These are phyloP conservation scores for Tolypocladium endophyticum DNA, from an alignment of 2,329 filamentous ascomycete genomes.

Conservation along the genomic window DNA sequence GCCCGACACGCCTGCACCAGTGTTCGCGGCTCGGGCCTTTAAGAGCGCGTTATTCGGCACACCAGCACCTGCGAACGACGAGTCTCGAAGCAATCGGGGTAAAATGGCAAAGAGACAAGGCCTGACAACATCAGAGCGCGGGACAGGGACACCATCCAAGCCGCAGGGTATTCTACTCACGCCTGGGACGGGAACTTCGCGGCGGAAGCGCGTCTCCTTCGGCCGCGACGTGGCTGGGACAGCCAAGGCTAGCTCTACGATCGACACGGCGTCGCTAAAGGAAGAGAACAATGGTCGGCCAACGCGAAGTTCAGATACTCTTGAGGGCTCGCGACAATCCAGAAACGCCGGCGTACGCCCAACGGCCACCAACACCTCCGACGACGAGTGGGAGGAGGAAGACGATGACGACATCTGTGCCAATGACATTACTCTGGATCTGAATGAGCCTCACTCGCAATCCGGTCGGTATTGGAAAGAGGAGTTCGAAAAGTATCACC, in stretches of 20 bases:
- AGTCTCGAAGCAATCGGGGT: slow-evolving; percentile 14
- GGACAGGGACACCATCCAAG: slow-evolving; percentile 35
- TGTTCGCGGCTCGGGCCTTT: slow-evolving; percentile 56
- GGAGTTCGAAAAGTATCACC: slow-evolving; percentile 63
- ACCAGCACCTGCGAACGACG: slow-evolving; percentile 30
- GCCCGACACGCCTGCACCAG: slow-evolving; percentile 55
- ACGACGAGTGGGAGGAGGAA: slow-evolving; percentile 46
- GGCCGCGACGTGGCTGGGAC: slow-evolving; percentile 43
- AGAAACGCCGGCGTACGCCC: not conserved
- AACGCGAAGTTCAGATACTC: slow-evolving; percentile 32
- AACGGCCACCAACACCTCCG: slow-evolving; percentile 11
- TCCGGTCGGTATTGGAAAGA: slow-evolving; percentile 75
- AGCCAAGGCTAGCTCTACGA: slow-evolving; percentile 21
- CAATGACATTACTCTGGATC: slow-evolving; percentile 56
- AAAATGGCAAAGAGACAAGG: slow-evolving; percentile 11
- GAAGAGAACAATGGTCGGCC: slow-evolving; percentile 1
- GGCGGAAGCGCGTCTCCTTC: slow-evolving; percentile 56
- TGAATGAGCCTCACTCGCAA: slow-evolving; percentile 63
- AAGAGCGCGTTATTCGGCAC: slow-evolving; percentile 55
- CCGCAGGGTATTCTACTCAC: slow-evolving; percentile 52
- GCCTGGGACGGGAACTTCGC: slow-evolving; percentile 49
- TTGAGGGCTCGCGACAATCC: slow-evolving; percentile 29
- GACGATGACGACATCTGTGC: slow-evolving; percentile 34
- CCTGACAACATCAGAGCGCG: slow-evolving; percentile 10
- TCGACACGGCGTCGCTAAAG: slow-evolving; percentile 15